A percentile compares a stretch with the other conserved stretches of the same genome.
Evolutionary conservation across 176 grass and related monocot genomes (phyloP).

Genomic region (Musa acuminata): DNA sequence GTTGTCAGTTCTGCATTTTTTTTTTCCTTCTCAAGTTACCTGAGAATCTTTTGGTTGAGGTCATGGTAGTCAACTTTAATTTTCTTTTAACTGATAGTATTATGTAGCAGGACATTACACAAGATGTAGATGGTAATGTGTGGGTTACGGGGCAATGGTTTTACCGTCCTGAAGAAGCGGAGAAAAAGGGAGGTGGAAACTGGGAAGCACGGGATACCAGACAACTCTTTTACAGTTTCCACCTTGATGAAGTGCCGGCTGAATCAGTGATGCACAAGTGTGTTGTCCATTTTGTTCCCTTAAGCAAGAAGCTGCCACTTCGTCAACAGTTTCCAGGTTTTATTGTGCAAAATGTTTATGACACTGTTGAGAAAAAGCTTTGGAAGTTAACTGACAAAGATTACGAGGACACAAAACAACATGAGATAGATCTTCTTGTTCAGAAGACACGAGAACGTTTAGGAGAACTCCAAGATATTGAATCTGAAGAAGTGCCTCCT

Average conservation of each 20-base stretch:
- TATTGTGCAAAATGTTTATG: constrained; percentile 90
- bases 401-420: constrained; percentile 75
- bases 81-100: not conserved
- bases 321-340: constrained; percentile 91
- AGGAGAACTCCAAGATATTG: constrained; percentile 61
- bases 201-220: constrained; percentile 77
- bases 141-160: constrained; percentile 90
- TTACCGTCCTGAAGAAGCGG: constrained; percentile 95
- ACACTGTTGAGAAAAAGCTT: constrained; percentile 71
- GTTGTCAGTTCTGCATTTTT: not conserved
- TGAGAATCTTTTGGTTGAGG: not conserved
- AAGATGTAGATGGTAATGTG: constrained; percentile 50
- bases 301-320: constrained; percentile 60
- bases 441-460: constrained; percentile 65
- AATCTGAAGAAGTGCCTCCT: constrained; percentile 34
- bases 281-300: constrained; percentile 90
- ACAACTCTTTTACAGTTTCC: constrained; percentile 94
- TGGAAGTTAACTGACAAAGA: constrained; percentile 92
- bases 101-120: constrained; percentile 60
- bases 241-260: constrained; percentile 81
- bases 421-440: constrained; percentile 82
- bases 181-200: constrained; percentile 71
- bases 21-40: not conserved
- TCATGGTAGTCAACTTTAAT: not conserved
- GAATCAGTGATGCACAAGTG: constrained; percentile 98